phyloP scores from a whole-genome alignment of 2,329 filamentous ascomycete genomes.

The Dichotomopilus funicola region DNA sequence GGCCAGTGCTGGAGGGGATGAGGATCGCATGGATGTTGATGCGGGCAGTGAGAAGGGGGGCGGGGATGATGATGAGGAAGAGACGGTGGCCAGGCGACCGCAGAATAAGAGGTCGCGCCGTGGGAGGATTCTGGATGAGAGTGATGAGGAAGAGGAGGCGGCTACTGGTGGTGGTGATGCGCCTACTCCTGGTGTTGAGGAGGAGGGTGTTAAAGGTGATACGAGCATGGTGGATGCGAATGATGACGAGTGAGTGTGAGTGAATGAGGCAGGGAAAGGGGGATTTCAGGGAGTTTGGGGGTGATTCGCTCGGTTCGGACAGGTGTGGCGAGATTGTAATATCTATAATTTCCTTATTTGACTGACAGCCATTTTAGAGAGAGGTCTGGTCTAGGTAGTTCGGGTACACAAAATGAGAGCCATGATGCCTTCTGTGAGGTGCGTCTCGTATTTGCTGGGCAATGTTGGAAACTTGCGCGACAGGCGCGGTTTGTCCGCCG shows the following conservation, averaged over 20 bases:
- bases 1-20: slow-evolving; percentile 24
- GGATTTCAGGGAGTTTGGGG: too few relatives aligned
- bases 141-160: slow-evolving; percentile 46
- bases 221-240: slow-evolving; percentile 22
- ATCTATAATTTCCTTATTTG: slow-evolving; percentile 4
- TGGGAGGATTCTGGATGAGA: slow-evolving; percentile 47
- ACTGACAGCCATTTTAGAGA: too few relatives aligned
- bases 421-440: too few relatives aligned
- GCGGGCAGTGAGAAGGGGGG: slow-evolving; percentile 39
- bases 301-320: too few relatives aligned
- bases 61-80: slow-evolving; percentile 46
- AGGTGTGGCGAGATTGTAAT: slow-evolving; percentile 5
- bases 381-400: too few relatives aligned
- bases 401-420: too few relatives aligned
- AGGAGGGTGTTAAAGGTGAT: slow-evolving; percentile 15
- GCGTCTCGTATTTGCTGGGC: too few relatives aligned
- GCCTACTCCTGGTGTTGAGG: slow-evolving; percentile 7
- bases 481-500: too few relatives aligned
- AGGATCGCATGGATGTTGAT: slow-evolving; percentile 49
- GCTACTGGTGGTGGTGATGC: slow-evolving; percentile 13
- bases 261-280: not conserved
- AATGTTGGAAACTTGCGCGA: too few relatives aligned
- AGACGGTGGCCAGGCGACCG: slow-evolving; percentile 35
- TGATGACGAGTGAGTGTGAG: slow-evolving; percentile 16
- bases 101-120: slow-evolving; percentile 43